Base-by-base conservation (phyloP, 495 filamentous ascomycete genomes). In the Talaromyces liani region DNA sequence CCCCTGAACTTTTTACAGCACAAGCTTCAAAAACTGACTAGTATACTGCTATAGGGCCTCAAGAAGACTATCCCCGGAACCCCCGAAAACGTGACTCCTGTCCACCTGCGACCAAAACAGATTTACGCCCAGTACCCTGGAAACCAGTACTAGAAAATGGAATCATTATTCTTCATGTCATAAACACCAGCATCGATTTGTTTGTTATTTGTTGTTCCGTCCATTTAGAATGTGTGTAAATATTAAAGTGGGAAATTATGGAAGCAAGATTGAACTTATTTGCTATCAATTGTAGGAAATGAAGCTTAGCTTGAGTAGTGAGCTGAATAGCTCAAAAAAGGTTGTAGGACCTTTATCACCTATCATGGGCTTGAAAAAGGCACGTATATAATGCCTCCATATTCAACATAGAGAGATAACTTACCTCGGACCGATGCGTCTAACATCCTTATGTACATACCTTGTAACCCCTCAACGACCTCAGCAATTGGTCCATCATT, bases 51-150 rank as follows among this genome's bases (percentile, higher is more conserved):
- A 5, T 5, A 27, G 92, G 90, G 90, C 75, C 78, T 97, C 66
- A 90, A 93, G 77, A 97, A 97, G 80, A 85, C 82, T 65, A 90
- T 98, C 70, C 94, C 94, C 60, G 92, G 88, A 49, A 78, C 91
- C 60, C 92, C 92, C 62, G 84, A 87, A 70, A 82, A 86, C 73
- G 82, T 88, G 69, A 84, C 80, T 22, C 94, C 91, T 25, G 89
- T 97, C 64, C 94, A 98, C 74, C 81, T 93, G 67, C 84, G 91
- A 62, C 83, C 84, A 65, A 84, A 82, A 76, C 89, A 93, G 78
- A 88, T 90, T 70, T 95, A 88, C 73, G 83, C 91, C 54, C 67
- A 73, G 61, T 77, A 70, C 68, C 72, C 76, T n/a, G 77, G 78
- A 39, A 69, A 69, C 55, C 78, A 80, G 70, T 80, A 69, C 61